Percentiles rank a stretch among this genome's conserved stretches.
These are phyloP conservation scores for Pseudomonodictys pantanalensis DNA, from an alignment of 495 filamentous ascomycete genomes.

Conservation along the genomic window DNA sequence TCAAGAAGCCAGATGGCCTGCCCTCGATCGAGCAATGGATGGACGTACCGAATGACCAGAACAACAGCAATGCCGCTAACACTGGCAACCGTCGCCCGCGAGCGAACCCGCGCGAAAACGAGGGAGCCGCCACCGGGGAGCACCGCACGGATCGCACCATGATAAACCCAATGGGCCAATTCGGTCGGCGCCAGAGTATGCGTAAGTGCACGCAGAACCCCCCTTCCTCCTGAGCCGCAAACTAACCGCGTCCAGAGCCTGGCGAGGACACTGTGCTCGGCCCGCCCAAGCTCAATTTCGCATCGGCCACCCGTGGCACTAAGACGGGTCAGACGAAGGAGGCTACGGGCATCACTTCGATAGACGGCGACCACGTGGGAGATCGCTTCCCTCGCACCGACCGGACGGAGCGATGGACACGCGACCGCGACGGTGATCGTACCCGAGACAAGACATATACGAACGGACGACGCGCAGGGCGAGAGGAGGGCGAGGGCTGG, in stretches of 20 bases:
- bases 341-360: constrained; percentile 8
- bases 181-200: constrained; percentile 61
- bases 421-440: constrained; percentile 25
- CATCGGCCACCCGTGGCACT: constrained; percentile 61
- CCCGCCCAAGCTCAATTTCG: constrained; percentile 81
- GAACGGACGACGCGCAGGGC: constrained; percentile 48
- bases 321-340: constrained; percentile 23
- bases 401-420: constrained; percentile 32
- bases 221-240: constrained; percentile 6
- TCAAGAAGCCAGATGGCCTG: constrained; percentile 72
- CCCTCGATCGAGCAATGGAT: constrained; percentile 97
- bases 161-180: constrained; percentile 48
- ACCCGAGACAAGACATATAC: constrained; percentile 44
- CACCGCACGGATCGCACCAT: constrained; percentile 21
- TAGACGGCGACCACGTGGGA: constrained; percentile 16
- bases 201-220: constrained; percentile 43
- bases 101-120: constrained; percentile 12
- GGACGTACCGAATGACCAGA: constrained; percentile 49
- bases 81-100: constrained; percentile 13
- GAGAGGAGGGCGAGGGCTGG: constrained; percentile 59
- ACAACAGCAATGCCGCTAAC: constrained; percentile 6
- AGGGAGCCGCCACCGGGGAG: constrained; percentile 13
- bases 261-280: constrained; percentile 82
- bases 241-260: constrained; percentile 44
- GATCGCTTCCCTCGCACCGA: constrained; percentile 17